Base-by-base conservation (phyloP, 2,329 filamentous ascomycete species). In the Dryadomyces sulphureus region DNA sequence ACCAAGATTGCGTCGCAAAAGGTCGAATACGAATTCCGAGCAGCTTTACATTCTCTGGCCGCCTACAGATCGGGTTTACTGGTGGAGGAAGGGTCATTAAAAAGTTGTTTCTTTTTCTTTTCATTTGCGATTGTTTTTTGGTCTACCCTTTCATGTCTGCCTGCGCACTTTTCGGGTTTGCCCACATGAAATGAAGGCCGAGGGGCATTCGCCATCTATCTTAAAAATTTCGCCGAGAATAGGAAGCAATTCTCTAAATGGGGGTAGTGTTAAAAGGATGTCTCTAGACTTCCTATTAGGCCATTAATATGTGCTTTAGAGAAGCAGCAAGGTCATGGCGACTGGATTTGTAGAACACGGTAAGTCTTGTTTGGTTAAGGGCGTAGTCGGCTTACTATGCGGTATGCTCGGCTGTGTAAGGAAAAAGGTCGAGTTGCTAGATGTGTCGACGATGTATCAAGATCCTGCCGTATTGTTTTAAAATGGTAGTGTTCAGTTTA, bases 171-270 rank as follows among this genome's bases (percentile, higher is more conserved):
- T 39, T 34, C 22, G 39, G 35, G 25, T 39, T 43, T 48, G 14
- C 17, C 20, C 27, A 6, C 46, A 50, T 30, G 57, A 58, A 54
- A 52, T 55, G 54, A 54, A 53, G 55, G 55, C 58, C 52, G 54
- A 57, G 58, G 52, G 57, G 57, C 34, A 27, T 43, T 44, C 54
- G 19, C 22, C 30, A 17, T 55, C 50, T 57, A 56, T 57, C 56
- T 65, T 66, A 61, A 65, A 59, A 19, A 64, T 63, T 61, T 61
- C 54, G 27, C 27, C 52, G 59, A 59, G 55, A 65, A 65, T 65
- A 63, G 64, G 60, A 67, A 61, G 54, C 60, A 57, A 60, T 58
- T 62, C 59, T 59, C 55, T 53, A 52, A 53, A 56, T 55, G 53
- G 52, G 56, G 60, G 34, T 38, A 38, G 38, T 38, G 20, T 22